Evolutionary conservation across 2,329 filamentous ascomycete species (phyloP), one percentile per base, ranked within the genome.

Genomic region (Sordariomycetes sp.): DNA sequence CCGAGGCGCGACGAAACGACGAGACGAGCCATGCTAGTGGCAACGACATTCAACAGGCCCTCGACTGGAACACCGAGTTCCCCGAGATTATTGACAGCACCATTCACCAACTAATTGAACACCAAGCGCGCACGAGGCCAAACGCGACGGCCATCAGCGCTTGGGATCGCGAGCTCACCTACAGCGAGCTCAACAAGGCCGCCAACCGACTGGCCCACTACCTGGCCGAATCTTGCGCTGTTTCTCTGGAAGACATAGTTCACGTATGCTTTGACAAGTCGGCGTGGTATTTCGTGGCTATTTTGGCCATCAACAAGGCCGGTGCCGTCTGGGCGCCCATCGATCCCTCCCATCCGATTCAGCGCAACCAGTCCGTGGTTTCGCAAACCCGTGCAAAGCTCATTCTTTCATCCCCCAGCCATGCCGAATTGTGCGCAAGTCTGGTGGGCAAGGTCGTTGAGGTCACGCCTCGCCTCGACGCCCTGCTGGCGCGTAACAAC

Each of bases 81-180:
- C 20, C 30, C 6, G 31, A 34, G 12, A 31, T 34, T 10, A 30
- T 37, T 19, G 26, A 36, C 8, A 11, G 20, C 21, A 27, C 18
- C 9, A 10, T 39, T 6, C 34, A 39, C n/a, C 15, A 32, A 10
- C 34, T 33, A 14, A 19, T 39, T n/a, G n/a, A 25, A 3, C 14
- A 33, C 18, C 37, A 39, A 11, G 37, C 37, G 7, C 23, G 23
- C 6, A n/a, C 20, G 23, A 23, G 25, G 6, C 59, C 63, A 0
- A 35, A 45, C n/a, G 46, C 47, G 5, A 5, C 21, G 17, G 63
- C 63, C 15, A 51, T 66, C 19, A 45, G 58, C 29, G 61, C 62
- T 2, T 65, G 60, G 60, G 63, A 66, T 37, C 61, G 61, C 15
- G 39, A 46, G 31, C 54, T 63, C 35, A 62, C 60, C 7, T 66